These are phyloP conservation scores for Castanospermum australe DNA, from an alignment of 306 rosid species.

Conservation along the genomic window DNA sequence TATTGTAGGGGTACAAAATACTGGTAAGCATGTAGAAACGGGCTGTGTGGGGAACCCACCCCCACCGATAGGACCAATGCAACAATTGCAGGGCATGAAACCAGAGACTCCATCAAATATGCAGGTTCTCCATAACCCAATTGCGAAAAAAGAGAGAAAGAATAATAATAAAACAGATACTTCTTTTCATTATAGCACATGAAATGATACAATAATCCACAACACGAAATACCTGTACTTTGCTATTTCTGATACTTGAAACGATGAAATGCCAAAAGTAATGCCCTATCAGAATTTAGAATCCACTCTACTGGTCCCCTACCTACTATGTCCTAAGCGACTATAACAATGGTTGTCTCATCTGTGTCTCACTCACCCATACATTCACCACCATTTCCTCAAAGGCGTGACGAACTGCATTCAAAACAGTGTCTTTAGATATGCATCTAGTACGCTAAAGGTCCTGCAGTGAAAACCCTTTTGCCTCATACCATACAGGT, in stretches of 20 bases:
- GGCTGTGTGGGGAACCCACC: background rate
- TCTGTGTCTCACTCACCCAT: background rate
- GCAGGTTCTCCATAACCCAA: background rate
- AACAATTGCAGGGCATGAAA: background rate
- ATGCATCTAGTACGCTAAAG: constrained; percentile 29
- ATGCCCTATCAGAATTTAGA: constrained; percentile 34
- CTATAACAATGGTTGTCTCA: constrained; percentile 1
- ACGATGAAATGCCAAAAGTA: constrained; percentile 37
- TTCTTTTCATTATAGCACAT: constrained; percentile 42
- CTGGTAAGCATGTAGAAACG: background rate
- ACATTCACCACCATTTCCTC: constrained; percentile 18
- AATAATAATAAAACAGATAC: background rate
- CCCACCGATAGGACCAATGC: background rate
- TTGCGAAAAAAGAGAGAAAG: background rate
- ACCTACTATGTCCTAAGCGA: constrained; percentile 30
- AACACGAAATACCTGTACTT: constrained; percentile 38
- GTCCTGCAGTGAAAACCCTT: too few relatives aligned
- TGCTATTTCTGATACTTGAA: constrained; percentile 37
- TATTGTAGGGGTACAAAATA: background rate
- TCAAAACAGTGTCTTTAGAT: constrained; percentile 25
- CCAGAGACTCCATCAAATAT: background rate
- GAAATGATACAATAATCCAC: constrained; percentile 38
- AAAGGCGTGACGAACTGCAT: constrained; percentile 11
- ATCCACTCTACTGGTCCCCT: constrained; percentile 43
- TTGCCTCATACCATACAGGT: too few relatives aligned